Conservation (phyloP, 345 rosid species). For the Euclidium syriacum region DNA sequence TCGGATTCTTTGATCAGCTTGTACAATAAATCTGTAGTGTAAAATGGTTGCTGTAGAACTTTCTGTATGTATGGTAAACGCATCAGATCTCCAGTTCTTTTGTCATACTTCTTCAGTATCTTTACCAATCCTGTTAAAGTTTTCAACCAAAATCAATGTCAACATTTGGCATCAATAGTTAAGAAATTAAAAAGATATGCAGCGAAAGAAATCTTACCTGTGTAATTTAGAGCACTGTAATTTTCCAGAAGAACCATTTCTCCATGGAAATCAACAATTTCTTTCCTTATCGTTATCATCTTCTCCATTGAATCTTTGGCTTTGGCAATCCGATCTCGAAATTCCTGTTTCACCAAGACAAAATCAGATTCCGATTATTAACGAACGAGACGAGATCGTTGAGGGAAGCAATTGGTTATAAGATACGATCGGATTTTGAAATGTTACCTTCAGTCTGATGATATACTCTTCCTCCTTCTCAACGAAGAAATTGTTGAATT, state of each 20-base stretch:
- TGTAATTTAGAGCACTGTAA: constrained; percentile 95
- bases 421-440: neutral
- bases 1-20: constrained; percentile 83
- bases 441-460: constrained; percentile 71
- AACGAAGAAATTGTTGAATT: constrained; percentile 84
- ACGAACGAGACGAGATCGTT: neutral
- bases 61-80: constrained; percentile 88
- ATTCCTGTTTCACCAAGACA: constrained; percentile 36
- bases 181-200: too few relatives aligned
- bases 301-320: constrained; percentile 54
- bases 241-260: constrained; percentile 97
- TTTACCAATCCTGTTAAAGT: constrained; percentile 71
- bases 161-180: too few relatives aligned
- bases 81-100: constrained; percentile 86
- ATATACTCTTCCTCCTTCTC: constrained; percentile 97
- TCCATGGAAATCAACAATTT: constrained; percentile 91
- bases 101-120: constrained; percentile 92
- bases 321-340: constrained; percentile 59
- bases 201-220: constrained; percentile 59
- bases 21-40: constrained; percentile 79
- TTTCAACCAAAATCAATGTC: neutral
- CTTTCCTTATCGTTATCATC: constrained; percentile 58
- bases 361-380: neutral
- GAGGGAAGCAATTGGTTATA: neutral
- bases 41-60: constrained; percentile 90